Percentiles rank a stretch among this genome's conserved stretches.
phyloP scores from a whole-genome alignment of 1,139 yeast species.

The Suhomyces ambrosiae region DNA sequence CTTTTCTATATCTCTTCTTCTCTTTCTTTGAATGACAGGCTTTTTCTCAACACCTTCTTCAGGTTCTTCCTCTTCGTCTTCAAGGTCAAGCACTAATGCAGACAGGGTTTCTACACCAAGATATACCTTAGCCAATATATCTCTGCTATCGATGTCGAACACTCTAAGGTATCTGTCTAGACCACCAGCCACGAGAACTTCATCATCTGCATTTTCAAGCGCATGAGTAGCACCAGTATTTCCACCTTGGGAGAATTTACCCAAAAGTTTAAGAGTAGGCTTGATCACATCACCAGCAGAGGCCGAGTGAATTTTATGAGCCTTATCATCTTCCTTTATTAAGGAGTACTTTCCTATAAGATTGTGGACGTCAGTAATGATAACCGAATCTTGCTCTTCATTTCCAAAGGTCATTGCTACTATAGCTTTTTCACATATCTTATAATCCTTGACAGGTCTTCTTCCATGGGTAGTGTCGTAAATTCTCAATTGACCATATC shows the following conservation, averaged over 20 bases:
- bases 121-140: conserved; percentile 69
- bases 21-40: conserved; percentile 16
- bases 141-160: conserved; percentile 60
- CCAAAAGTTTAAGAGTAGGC: conserved; percentile 43
- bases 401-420: conserved; percentile 39
- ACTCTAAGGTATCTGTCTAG: conserved; percentile 84
- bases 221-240: conserved; percentile 50
- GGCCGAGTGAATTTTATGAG: conserved; percentile 43
- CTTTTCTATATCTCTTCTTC: conserved; percentile 25
- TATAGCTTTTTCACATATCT: conserved; percentile 52
- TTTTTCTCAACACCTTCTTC: conserved; percentile 18
- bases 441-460: conserved; percentile 56
- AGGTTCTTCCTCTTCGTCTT: conserved; percentile 37
- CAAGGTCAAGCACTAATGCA: conserved; percentile 53
- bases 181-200: conserved; percentile 66
- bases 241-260: conserved; percentile 46
- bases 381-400: conserved; percentile 39
- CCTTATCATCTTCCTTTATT: conserved; percentile 39
- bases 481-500: conserved; percentile 66
- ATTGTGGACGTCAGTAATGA: conserved; percentile 59
- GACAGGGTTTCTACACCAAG: conserved; percentile 72
- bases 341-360: conserved; percentile 57
- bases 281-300: conserved; percentile 45
- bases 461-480: conserved; percentile 63
- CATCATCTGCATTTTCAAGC: conserved; percentile 26